Evolutionary conservation across 73 alveolate species (phyloP), one percentile per base, ranked within the genome.

Genomic region (Uronychia binucleata): DNA sequence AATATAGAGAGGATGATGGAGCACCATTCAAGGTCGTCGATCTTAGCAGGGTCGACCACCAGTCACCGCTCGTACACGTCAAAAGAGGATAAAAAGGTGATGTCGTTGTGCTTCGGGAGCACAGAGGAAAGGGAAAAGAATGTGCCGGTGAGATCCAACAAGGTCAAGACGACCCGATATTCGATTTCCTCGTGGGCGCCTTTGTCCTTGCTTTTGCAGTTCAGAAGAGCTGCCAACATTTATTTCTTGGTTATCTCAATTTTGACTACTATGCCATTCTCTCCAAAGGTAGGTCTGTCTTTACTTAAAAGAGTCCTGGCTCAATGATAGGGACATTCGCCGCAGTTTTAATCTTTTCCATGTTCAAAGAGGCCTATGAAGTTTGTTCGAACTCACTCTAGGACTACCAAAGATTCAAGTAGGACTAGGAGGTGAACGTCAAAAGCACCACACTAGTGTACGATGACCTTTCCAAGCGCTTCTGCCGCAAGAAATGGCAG

Each of bases 201-300:
- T 29, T 81, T 90, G 34, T 92, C 97, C 76, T 88, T 97, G 80
- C 86, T 96, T 59, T 79, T 95, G 83, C 90, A 97, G 93, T 97
- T 97, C 80, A 87, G 88, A 83, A 91, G 98, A 90, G 96, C 94
- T 31, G 98, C 99, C 0, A 97, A 97, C 78, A 95, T 95, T 28
- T 97, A 97, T 88, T 97, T 97, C 86, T 91, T 97, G 84, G 85
- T 97, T 74, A 94, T 96, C 30, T 96, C 99, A 27, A 85, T 97
- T 35, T 85, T 97, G 81, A 94, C 98, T 1, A 93, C 81, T 77
- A 59, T 93, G 88, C 88, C 94, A 82, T 90, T 90, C 59, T 86
- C 93, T 0, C 95, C 95, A 0, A 90, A 90, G 74, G 78, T 67
- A 67, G 32, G 14, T 57, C 29, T 57, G 29, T 14, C 27, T n/a